Base-by-base conservation (phyloP, 331 rosid genomes). In the Quercus tomentella region DNA sequence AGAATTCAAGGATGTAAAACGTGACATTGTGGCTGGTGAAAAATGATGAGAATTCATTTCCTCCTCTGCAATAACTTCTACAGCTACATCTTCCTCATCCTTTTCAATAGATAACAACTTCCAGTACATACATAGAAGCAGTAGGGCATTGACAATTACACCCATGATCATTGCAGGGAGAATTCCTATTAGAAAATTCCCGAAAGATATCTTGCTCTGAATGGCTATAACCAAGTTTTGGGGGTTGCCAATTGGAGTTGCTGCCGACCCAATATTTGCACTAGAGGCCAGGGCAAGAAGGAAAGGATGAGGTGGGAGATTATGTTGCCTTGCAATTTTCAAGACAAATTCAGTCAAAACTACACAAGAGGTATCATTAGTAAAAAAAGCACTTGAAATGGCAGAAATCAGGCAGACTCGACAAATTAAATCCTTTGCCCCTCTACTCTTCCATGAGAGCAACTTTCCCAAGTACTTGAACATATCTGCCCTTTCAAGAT, bases 231-330 rank as follows among this genome's bases (percentile, higher is more conserved):
- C 89, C 69, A 92, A 82, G 80, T 92, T 94, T 61, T 94, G 98
- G 16, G 98, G 98, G 56, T 94, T 94, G 14, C 97, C 98, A 30
- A 94, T 92, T 0, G 98, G 97, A 7, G 98, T 92, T 2, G 98
- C 95, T 17, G 98, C 73, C 25, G 95, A 94, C 8, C 97, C 98
- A 63, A 92, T 94, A 60, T 94, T 94, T 58, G 97, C 89, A 86
- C 97, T 91, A 18, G 97, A 82, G 55, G 98, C 97, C 80, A 94
- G 97, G 7, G 98, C 97, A 68, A 94, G 98, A 15, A 91, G 78
- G 26, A 25, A 25, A 25, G 26, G 26, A 25, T 25, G 26, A 25
- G 26, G 26, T 25, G 26, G 26, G 26, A 25, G 26, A 1, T 25
- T 25, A 25, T 25, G 26, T 2, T 25, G 26, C 26, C 26, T 25